A percentile compares a stretch with the other conserved stretches of the same genome.
These are phyloP conservation scores for Gossypium aridum DNA, from an alignment of 441 rosid genomes.

Conservation along the genomic window DNA sequence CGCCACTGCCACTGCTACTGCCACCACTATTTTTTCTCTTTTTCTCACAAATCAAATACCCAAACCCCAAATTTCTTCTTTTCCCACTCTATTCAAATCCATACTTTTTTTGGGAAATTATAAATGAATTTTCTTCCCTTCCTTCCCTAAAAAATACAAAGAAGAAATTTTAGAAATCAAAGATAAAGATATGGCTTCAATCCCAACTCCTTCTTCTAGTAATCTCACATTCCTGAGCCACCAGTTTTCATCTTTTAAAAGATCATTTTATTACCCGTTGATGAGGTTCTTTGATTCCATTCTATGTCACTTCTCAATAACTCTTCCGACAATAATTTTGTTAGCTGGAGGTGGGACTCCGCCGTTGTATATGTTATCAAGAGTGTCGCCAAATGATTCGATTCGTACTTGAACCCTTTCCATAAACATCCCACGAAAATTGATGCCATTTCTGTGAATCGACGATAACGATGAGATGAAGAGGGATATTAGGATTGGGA, in stretches of 20 bases:
- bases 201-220: slow-evolving; percentile 43
- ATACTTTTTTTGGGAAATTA: background rate
- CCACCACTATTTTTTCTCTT: background rate
- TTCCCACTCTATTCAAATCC: background rate
- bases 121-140: background rate
- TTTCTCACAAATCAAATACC: background rate
- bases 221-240: slow-evolving; percentile 30
- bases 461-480: background rate
- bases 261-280: slow-evolving; percentile 39
- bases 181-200: slow-evolving; percentile 36
- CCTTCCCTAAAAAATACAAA: background rate
- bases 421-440: background rate
- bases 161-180: background rate
- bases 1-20: too few species aligned
- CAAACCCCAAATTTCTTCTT: background rate
- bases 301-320: slow-evolving; percentile 44
- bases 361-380: slow-evolving; percentile 46
- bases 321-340: slow-evolving; percentile 17
- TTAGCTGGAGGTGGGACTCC: slow-evolving; percentile 47
- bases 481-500: slow-evolving; percentile 82
- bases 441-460: slow-evolving; percentile 2
- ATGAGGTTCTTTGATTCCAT: slow-evolving; percentile 29
- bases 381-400: slow-evolving; percentile 48
- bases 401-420: slow-evolving; percentile 34
- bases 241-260: slow-evolving; percentile 25